Base-by-base conservation (phyloP, 768 basidiomycete genomes). In the Rubroboletus satanas region DNA sequence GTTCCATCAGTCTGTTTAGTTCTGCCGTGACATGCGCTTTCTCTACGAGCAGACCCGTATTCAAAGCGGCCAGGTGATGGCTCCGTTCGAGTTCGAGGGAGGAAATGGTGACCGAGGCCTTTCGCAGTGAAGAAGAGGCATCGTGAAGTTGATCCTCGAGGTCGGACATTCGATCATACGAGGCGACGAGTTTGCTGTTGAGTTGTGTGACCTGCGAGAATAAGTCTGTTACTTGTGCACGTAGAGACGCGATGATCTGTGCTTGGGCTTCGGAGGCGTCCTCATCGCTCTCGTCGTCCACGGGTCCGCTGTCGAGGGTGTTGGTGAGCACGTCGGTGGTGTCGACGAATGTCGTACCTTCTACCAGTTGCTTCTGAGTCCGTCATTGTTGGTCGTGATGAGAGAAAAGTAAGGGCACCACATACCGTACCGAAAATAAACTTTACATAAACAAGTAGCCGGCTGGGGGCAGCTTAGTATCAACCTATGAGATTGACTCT, bases 11-110 rank as follows among this genome's bases (percentile, higher is more conserved):
- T 31, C 94, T 82, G 61, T 85, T 95, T 55, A 99, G 85, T 75
- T 99, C 96, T 3, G 85, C 69, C 9, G 90, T 93, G 51, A 98
- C 94, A 71, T 95, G 87, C 21, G 83, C 77, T 66, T 90, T 88
- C 71, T 99, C 96, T 21, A 99, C 95, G 41, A 98, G 77, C 39
- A 96, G 73, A 9, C 96, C 96, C 0, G 90, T 92, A 67, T 94
- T 91, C 61, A 98, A 79, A 10, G 90, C 91, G 18, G 91, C 84
- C 7, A 97, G 80, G 73, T 98, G 95, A 63, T 90, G 85, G 8
- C 84, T 83, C 36, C 90, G 84, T 68, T 96, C 93, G 43, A 85
- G 76, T 71, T 97, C 92, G 32, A 99, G 79, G 61, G 87, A 83
- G 2, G 85, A 83, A 51, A 93, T 79, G 57, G 85, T 82, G 65